A percentile compares a stretch with the other conserved stretches of the same genome.
These are phyloP conservation scores for Brassica rapa DNA, from an alignment of 345 rosid species.

Conservation along the genomic window DNA sequence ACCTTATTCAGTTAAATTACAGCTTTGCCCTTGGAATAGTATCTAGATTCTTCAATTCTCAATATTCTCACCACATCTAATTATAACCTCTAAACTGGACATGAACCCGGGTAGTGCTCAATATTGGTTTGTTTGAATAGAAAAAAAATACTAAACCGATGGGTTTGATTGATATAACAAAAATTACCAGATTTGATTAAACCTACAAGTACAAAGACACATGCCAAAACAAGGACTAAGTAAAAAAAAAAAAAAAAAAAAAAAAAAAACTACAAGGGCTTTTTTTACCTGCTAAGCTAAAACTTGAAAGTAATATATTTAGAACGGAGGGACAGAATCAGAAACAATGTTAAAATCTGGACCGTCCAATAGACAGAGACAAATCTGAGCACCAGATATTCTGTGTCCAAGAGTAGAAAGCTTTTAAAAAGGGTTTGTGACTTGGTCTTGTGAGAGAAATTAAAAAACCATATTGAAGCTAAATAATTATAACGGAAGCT, in stretches of 20 bases:
- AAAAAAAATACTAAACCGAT: not conserved
- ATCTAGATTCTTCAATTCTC: not conserved
- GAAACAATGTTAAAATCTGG: conserved; percentile 40
- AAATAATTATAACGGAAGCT: conserved; percentile 41
- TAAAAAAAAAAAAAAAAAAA: too few relatives aligned
- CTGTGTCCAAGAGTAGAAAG: conserved; percentile 41
- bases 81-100: not conserved
- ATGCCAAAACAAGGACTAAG: not conserved
- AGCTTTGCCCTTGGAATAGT: not conserved
- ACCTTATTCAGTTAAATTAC: conserved; percentile 18
- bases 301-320: not conserved
- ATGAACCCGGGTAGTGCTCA: not conserved
- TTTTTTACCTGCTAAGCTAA: not conserved
- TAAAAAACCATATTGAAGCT: not conserved
- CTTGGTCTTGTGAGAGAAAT: conserved; percentile 11
- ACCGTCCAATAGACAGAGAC: conserved; percentile 50
- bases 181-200: not conserved
- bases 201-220: not conserved
- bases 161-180: not conserved
- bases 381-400: conserved; percentile 46
- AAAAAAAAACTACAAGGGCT: not conserved
- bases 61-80: not conserved
- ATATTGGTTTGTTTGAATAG: not conserved
- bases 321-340: conserved; percentile 42
- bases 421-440: conserved; percentile 22